phyloP scores from a whole-genome alignment of 2,329 filamentous ascomycete genomes.

The Colletotrichum sidae region DNA sequence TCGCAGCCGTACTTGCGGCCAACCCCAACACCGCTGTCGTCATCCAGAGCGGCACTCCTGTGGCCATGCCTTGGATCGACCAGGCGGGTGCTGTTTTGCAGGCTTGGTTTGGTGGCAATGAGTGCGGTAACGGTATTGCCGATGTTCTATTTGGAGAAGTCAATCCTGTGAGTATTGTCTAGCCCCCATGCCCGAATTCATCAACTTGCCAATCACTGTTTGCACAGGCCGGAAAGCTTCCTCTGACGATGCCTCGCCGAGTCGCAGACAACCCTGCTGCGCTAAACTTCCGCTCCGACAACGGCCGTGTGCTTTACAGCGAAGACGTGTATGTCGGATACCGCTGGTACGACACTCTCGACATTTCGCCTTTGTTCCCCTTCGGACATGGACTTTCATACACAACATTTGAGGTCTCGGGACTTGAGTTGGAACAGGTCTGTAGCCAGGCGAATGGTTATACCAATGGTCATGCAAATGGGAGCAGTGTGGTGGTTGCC shows the following conservation, averaged over 20 bases:
- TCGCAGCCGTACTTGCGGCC: conserved; percentile 63
- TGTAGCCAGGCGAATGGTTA: too few relatives aligned
- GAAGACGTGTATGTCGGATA: conserved; percentile 82
- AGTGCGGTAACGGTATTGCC: conserved; percentile 42
- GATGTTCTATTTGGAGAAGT: conserved; percentile 43
- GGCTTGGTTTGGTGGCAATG: conserved; percentile 45
- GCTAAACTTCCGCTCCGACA: conserved; percentile 73
- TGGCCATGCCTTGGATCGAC: conserved; percentile 60
- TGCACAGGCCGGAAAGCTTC: conserved; percentile 76
- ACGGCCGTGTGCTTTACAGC: conserved; percentile 74
- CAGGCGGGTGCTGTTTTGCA: conserved; percentile 53
- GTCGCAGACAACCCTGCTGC: conserved; percentile 77
- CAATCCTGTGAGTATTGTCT: conserved; percentile 51
- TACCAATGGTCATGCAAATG: too few relatives aligned
- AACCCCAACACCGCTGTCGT: conserved; percentile 71
- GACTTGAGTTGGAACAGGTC: conserved; percentile 48
- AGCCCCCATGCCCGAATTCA: background rate
- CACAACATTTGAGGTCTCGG: conserved; percentile 68
- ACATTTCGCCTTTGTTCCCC: conserved; percentile 66
- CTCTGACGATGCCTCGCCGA: conserved; percentile 74
- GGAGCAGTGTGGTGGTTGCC: conserved; percentile 35
- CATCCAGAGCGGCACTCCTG: conserved; percentile 70
- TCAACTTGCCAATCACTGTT: background rate
- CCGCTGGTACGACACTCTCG: conserved; percentile 70
- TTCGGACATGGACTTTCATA: conserved; percentile 79